Percentiles rank a stretch among this genome's conserved stretches.
phyloP scores from a whole-genome alignment of 1,284 basidiomycete species.

The Trichosporon asahii region DNA sequence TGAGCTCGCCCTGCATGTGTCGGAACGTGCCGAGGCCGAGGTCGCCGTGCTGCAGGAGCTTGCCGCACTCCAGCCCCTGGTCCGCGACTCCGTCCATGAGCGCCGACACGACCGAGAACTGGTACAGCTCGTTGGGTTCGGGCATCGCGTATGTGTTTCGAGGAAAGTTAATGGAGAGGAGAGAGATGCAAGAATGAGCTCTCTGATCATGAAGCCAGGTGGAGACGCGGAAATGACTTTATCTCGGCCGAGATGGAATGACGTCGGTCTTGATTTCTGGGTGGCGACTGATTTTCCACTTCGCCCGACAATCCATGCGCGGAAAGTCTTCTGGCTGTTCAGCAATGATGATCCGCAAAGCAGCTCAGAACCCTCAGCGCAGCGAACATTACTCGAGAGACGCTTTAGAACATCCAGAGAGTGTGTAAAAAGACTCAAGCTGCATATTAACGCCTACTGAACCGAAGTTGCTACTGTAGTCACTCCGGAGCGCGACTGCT shows the following conservation, averaged over 20 bases:
- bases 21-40: slow-evolving; percentile 23
- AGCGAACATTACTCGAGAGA: no score
- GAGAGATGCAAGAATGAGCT: no score
- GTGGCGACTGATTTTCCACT: slow-evolving; percentile 2
- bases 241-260: slow-evolving; percentile 8
- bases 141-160: not conserved
- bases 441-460: no score
- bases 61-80: slow-evolving; percentile 9
- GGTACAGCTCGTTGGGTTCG: slow-evolving; percentile 16
- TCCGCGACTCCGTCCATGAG: slow-evolving; percentile 21
- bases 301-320: not conserved
- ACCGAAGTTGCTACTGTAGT: no score
- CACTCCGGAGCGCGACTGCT: no score
- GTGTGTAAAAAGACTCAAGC: no score
- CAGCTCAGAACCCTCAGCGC: no score
- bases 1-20: slow-evolving; percentile 20
- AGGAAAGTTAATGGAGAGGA: not conserved
- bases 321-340: not conserved
- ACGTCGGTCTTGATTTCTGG: not conserved
- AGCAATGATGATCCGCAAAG: no score
- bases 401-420: no score
- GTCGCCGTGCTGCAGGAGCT: slow-evolving; percentile 18
- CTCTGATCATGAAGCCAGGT: no score
- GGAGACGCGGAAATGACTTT: not conserved
- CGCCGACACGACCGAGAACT: slow-evolving; percentile 21